Conservation (phyloP, 371 early-diverging fungal genomes). For the Capniomyces stellatus region DNA sequence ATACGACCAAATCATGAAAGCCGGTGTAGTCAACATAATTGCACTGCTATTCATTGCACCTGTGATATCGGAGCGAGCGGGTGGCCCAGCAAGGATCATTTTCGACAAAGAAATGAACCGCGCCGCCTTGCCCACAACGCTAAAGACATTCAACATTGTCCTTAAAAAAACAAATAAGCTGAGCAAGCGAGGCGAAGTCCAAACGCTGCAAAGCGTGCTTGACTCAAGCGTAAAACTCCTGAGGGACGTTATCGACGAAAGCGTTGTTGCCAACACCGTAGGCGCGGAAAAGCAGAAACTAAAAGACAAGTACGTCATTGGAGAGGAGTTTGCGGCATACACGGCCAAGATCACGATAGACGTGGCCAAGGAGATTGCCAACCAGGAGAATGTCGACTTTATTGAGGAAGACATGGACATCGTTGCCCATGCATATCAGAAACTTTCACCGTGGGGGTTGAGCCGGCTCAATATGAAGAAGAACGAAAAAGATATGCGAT, state of each 20-base stretch:
- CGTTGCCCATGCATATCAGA: neutral
- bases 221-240: neutral
- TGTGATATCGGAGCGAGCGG: neutral
- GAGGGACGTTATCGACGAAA: neutral
- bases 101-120: neutral
- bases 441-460: slow-evolving; percentile 1
- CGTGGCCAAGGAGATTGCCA: neutral
- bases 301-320: neutral
- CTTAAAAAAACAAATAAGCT: no score
- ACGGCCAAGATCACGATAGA: neutral
- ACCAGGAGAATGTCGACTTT: neutral
- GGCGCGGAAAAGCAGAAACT: neutral
- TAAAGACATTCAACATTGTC: no score
- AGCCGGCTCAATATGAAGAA: neutral
- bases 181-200: no score
- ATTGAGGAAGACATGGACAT: slow-evolving; percentile 1
- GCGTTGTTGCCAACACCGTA: neutral
- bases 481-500: neutral
- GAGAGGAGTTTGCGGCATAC: neutral
- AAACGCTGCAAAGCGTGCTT: no score
- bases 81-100: neutral
- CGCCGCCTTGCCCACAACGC: no score
- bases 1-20: no score
- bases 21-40: no score
- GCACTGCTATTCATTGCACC: neutral